A percentile compares a stretch with the other conserved stretches of the same genome.
phyloP scores from a whole-genome alignment of 768 basidiomycete species.

The Neoboletus magnificus region DNA sequence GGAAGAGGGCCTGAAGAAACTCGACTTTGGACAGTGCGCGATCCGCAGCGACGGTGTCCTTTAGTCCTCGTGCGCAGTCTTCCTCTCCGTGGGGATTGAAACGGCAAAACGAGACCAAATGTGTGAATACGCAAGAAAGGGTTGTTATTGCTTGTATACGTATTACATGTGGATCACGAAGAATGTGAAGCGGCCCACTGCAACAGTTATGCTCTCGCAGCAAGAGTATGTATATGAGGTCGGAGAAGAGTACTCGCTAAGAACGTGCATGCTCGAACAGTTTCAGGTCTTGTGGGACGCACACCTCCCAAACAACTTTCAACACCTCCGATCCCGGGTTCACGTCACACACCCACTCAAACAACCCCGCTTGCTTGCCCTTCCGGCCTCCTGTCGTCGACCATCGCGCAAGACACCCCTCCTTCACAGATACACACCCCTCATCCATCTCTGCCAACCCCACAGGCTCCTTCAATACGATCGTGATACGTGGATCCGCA shows the following conservation, averaged over 20 bases:
- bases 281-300: slow-evolving; percentile 20
- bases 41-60: slow-evolving; percentile 60
- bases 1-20: slow-evolving; percentile 57
- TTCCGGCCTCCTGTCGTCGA: slow-evolving; percentile 16
- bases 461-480: slow-evolving; percentile 25
- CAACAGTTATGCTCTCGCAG: background rate
- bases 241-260: background rate
- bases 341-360: slow-evolving; percentile 32
- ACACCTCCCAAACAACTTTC: slow-evolving; percentile 30
- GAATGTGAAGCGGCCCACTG: background rate
- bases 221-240: background rate
- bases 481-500: slow-evolving; percentile 26
- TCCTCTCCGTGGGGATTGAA: background rate
- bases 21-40: slow-evolving; percentile 62
- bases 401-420: slow-evolving; percentile 19
- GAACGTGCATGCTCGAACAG: slow-evolving; percentile 9
- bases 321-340: slow-evolving; percentile 23
- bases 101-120: background rate
- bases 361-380: slow-evolving; percentile 19
- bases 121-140: background rate
- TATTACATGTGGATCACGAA: background rate
- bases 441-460: slow-evolving; percentile 21
- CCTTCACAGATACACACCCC: slow-evolving; percentile 7
- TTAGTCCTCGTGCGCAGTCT: slow-evolving; percentile 13
- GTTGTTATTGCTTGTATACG: background rate